phyloP scores from a whole-genome alignment of 345 rosid species.

The Lepidium aucheri region DNA sequence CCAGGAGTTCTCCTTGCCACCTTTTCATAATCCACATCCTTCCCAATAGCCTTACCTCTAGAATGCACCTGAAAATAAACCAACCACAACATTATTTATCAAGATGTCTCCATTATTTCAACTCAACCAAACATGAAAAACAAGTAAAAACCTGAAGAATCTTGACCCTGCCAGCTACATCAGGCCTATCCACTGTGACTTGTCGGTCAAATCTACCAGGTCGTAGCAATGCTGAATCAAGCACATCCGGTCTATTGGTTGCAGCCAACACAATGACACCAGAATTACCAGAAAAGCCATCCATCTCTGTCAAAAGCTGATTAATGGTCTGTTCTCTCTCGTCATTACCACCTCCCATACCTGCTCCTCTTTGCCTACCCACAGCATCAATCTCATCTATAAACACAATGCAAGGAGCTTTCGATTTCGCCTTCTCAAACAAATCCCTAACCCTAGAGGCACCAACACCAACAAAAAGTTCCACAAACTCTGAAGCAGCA shows the following conservation, averaged over 20 bases:
- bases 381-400: conserved; percentile 94
- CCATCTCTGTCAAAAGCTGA: conserved; percentile 89
- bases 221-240: conserved; percentile 70
- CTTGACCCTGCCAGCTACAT: conserved; percentile 85
- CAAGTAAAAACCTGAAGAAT: conserved; percentile 60
- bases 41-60: conserved; percentile 93
- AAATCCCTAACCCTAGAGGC: conserved; percentile 84
- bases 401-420: conserved; percentile 77
- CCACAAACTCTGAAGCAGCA: conserved; percentile 83
- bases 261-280: conserved; percentile 95
- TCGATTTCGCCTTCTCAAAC: conserved; percentile 78
- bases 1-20: conserved; percentile 93
- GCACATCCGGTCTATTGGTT: conserved; percentile 81
- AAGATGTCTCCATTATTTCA: conserved; percentile 24
- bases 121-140: background rate
- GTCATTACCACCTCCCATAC: conserved; percentile 89
- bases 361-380: conserved; percentile 92
- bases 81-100: conserved; percentile 19
- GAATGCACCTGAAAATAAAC: conserved; percentile 72
- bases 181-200: conserved; percentile 85
- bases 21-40: conserved; percentile 95
- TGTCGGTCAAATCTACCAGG: conserved; percentile 90
- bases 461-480: conserved; percentile 83
- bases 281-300: conserved; percentile 78
- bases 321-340: conserved; percentile 91